Base-by-base conservation (phyloP, 1,284 basidiomycete species). In the Apiotrichum porosum region DNA sequence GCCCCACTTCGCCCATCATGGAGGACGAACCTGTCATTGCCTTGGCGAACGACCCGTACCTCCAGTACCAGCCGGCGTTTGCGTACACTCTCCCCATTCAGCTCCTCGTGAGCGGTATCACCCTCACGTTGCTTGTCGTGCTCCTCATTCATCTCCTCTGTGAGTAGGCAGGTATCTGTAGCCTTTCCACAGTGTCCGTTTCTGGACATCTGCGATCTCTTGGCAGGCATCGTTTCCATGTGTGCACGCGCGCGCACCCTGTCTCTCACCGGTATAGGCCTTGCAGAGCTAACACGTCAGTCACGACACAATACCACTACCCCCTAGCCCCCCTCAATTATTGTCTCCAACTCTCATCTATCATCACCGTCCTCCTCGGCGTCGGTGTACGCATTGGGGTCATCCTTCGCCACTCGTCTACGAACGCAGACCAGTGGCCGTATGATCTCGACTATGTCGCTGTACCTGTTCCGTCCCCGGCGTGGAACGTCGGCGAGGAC, bases 301-400 rank as follows among this genome's bases (percentile, higher is more conserved):
- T 98, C 75, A 97, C 95, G 17, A 86, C 86, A 0, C 89, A 93
- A 67, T 97, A 97, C 63, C 94, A 98, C 73, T 90, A 88, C 79
- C 90, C 91, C 0, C 84, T 98, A 34, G 90, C 91, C 1, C 85
- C 84, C 12, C 80, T 87, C 63, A 98, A 98, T 77, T 98, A 88
- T 70, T 77, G 83, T 49, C 82, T 97, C 24, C 94, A 97, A 69
- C 72, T 95, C 13, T 81, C 83, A 2, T 87, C 87, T 22, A 88
- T 91, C 21, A 75, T 82, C 39, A 83, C 86, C 14, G 83, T 95
- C 18, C 79, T 95, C 39, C 79, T 85, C 24, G 84, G 83, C 18
- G 79, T 85, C 47, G 79, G 84, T 43, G 85, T 86, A n/a, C 86
- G 85, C 2, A 75, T 91, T 45, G 80, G 82, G 62, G 80, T 91